phyloP scores from a whole-genome alignment of 1,284 basidiomycete species.

The Rhodotorula sp. region DNA sequence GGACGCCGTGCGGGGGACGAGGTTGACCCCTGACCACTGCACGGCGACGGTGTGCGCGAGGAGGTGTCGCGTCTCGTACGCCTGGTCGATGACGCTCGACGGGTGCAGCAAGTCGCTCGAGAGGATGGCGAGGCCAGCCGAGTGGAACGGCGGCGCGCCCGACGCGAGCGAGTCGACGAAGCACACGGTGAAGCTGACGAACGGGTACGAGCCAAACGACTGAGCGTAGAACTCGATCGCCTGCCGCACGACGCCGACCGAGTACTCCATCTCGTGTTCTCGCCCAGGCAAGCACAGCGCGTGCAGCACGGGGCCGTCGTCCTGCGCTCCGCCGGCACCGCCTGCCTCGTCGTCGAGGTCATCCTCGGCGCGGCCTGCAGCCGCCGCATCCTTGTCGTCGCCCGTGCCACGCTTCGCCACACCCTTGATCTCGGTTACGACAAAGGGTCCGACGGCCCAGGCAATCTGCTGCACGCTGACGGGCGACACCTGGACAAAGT shows the following conservation, averaged over 20 bases:
- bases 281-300: slow-evolving; percentile 88
- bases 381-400: slow-evolving; percentile 5
- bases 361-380: slow-evolving; percentile 47
- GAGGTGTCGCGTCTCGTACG: slow-evolving; percentile 82
- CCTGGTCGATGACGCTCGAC: slow-evolving; percentile 88
- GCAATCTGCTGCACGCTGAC: slow-evolving; percentile 94
- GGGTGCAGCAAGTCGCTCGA: slow-evolving; percentile 84
- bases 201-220: slow-evolving; percentile 96
- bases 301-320: slow-evolving; percentile 71
- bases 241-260: slow-evolving; percentile 75
- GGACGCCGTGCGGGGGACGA: slow-evolving; percentile 89
- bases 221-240: slow-evolving; percentile 90
- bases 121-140: slow-evolving; percentile 78
- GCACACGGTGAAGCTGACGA: slow-evolving; percentile 87
- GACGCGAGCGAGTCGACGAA: slow-evolving; percentile 79
- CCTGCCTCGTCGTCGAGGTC: slow-evolving; percentile 55
- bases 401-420: slow-evolving; percentile 25
- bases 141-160: slow-evolving; percentile 73
- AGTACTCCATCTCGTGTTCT: slow-evolving; percentile 66
- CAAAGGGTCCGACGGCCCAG: slow-evolving; percentile 93
- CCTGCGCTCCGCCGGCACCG: slow-evolving; percentile 16
- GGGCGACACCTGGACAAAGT: slow-evolving; percentile 82
- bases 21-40: slow-evolving; percentile 97
- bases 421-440: slow-evolving; percentile 68
- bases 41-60: slow-evolving; percentile 86